Base-by-base conservation (phyloP, 768 basidiomycete species). In the Kwoniella newhampshirensis region DNA sequence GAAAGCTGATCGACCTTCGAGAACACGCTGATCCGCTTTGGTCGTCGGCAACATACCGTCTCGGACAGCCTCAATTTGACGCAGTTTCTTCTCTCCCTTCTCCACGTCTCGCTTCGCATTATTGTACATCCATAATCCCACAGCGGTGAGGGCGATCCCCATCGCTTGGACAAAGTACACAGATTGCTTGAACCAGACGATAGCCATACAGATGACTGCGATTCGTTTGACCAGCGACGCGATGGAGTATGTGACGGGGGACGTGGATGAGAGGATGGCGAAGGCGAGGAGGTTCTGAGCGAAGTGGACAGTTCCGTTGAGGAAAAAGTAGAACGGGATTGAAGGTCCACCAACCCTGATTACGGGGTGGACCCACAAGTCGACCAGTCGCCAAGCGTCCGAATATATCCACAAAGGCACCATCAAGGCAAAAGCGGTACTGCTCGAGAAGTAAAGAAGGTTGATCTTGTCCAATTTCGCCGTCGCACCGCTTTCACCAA, bases 161-260 rank as follows among this genome's bases (percentile, higher is more conserved):
- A 88, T 71, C 3, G 82, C 92, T 77, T 97, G 92, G 18, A 96
- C 69, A 9, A 83, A 84, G 59, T 93, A 87, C 17, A 97, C 84
- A 32, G 81, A 73, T 78, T 97, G 94, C 51, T 82, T 86, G 80
- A 97, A 98, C 94, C 94, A 99, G 48, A 92, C 80, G 72, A 99
- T 89, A 18, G 96, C 96, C 67, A 97, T 88, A 79, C 91, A 93
- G 71, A 99, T 99, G 69, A 99, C 96, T 43, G 86, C 91, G 53
- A 99, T 92, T 23, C 96, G 91, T 78, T 99, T 99, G 79, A 97
- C 85, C 70, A 99, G 85, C 3, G 91, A 96, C 2, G 96, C 96
- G 75, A 99, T 98, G 50, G 91, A 94, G 78, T 99, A 99, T 0
- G 96, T 98, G 65, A 99, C 96, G 18, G 96, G 94, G 11, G 94